These are phyloP conservation scores for Yarrowia sp. DNA, from an alignment of 805 yeast species.

Conservation along the genomic window DNA sequence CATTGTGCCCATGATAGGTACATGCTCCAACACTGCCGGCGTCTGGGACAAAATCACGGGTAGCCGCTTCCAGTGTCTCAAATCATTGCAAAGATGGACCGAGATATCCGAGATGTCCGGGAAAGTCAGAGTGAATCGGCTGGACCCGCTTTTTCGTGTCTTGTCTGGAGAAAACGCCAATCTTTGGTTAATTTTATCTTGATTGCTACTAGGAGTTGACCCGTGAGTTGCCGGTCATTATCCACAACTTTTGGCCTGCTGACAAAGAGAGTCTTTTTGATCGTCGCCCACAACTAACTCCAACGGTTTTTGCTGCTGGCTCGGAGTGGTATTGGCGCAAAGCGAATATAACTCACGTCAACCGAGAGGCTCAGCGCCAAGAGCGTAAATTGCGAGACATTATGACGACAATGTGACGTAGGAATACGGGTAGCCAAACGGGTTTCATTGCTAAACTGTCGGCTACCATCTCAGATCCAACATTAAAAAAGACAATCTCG, in stretches of 20 bases:
- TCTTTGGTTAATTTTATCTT: not conserved
- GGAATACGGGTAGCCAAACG: not conserved
- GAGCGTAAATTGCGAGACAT: not conserved
- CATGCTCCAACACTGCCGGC: not conserved
- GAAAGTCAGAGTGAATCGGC: not conserved
- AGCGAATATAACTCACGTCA: not conserved
- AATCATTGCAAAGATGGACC: not conserved
- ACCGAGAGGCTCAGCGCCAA: not conserved
- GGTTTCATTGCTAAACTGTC: not conserved
- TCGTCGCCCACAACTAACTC: not conserved
- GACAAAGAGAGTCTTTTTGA: not conserved
- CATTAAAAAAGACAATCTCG: not conserved
- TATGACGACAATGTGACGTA: not conserved
- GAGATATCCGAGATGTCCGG: not conserved
- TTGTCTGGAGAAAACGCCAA: too few relatives aligned
- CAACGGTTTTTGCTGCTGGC: slow-evolving; percentile 10
- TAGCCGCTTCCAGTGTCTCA: slow-evolving; percentile 6
- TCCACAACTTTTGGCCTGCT: not conserved
- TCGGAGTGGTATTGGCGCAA: not conserved
- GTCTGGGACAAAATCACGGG: not conserved
- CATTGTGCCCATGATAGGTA: not conserved
- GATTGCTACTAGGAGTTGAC: not conserved
- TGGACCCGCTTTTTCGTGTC: too few relatives aligned
- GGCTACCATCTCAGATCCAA: not conserved
- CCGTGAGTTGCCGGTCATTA: too few relatives aligned